A percentile compares a stretch with the other conserved stretches of the same genome.
Evolutionary conservation across 495 filamentous ascomycete genomes (phyloP).

Genomic region (Aspergillus hancockii): DNA sequence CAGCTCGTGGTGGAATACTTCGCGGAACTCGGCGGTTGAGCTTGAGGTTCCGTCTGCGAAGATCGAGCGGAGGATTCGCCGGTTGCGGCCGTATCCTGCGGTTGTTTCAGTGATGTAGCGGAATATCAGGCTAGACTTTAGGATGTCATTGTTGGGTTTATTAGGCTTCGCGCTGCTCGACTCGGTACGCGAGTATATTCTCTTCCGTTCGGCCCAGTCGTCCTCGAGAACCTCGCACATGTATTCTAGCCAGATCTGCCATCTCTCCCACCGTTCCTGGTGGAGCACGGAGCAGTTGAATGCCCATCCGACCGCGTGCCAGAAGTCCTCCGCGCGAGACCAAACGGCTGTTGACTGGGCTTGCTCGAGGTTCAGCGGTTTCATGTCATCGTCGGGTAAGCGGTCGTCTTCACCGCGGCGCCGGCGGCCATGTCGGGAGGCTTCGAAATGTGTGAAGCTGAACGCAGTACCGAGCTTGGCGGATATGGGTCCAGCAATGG

Average conservation of each 20-base stretch:
- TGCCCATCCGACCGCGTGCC: constrained; percentile 87
- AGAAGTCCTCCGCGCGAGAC: constrained; percentile 77
- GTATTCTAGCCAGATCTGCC: constrained; percentile 78
- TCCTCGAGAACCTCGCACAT: constrained; percentile 76
- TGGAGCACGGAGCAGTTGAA: constrained; percentile 84
- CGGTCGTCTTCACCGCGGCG: constrained; percentile 26
- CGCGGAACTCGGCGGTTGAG: constrained; percentile 54
- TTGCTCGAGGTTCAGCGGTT: constrained; percentile 52
- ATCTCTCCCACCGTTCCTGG: constrained; percentile 73
- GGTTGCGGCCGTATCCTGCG: constrained; percentile 39
- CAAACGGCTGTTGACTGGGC: constrained; percentile 69
- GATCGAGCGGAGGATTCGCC: constrained; percentile 62
- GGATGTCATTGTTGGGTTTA: constrained; percentile 23
- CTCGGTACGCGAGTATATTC: constrained; percentile 20
- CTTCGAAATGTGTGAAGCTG: constrained; percentile 43
- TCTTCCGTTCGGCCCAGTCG: constrained; percentile 65
- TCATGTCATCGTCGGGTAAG: constrained; percentile 32
- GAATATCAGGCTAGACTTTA: constrained; percentile 55
- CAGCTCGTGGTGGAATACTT: constrained; percentile 63
- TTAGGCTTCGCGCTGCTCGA: constrained; percentile 19
- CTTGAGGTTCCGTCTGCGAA: constrained; percentile 59
- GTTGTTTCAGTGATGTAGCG: constrained; percentile 48
- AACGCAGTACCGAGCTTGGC: constrained; percentile 55
- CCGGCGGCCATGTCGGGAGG: constrained; percentile 36
- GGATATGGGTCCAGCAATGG: constrained; percentile 51